Evolutionary conservation across 2,329 filamentous ascomycete genomes (phyloP).

Genomic region (Trichoderma simmonsii): DNA sequence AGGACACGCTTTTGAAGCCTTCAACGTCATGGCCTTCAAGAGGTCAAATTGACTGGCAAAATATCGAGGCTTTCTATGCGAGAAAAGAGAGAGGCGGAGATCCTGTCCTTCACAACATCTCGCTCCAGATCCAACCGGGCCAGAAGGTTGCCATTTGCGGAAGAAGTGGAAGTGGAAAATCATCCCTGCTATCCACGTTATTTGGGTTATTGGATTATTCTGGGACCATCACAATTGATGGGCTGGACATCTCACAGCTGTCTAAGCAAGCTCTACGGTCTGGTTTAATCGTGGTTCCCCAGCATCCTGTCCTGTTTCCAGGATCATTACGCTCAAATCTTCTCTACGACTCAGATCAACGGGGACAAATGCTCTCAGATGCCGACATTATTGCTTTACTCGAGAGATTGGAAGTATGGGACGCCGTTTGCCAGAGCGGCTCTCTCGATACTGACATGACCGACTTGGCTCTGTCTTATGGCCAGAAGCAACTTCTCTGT

Average conservation of each 20-base stretch:
- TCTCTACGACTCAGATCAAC: not conserved
- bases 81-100: not conserved
- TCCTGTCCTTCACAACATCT: slow-evolving; percentile 24
- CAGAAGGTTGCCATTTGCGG: slow-evolving; percentile 35
- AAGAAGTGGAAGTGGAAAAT: slow-evolving; percentile 29
- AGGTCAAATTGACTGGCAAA: slow-evolving; percentile 27
- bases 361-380: slow-evolving; percentile 38
- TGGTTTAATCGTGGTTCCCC: slow-evolving; percentile 47
- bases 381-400: not conserved
- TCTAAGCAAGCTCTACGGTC: slow-evolving; percentile 40
- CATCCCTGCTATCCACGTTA: slow-evolving; percentile 37
- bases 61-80: slow-evolving; percentile 16
- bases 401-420: slow-evolving; percentile 21
- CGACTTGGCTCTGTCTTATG: slow-evolving; percentile 22
- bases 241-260: slow-evolving; percentile 35
- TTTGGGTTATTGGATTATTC: slow-evolving; percentile 38
- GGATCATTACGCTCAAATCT: slow-evolving; percentile 34
- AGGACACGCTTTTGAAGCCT: slow-evolving; percentile 20
- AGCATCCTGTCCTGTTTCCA: slow-evolving; percentile 47
- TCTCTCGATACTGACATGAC: slow-evolving; percentile 23
- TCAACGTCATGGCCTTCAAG: slow-evolving; percentile 27
- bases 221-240: slow-evolving; percentile 40
- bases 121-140: slow-evolving; percentile 28
- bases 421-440: slow-evolving; percentile 2
- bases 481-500: slow-evolving; percentile 26